Conservation (phyloP, 768 basidiomycete species). For the Trametes villosa region DNA sequence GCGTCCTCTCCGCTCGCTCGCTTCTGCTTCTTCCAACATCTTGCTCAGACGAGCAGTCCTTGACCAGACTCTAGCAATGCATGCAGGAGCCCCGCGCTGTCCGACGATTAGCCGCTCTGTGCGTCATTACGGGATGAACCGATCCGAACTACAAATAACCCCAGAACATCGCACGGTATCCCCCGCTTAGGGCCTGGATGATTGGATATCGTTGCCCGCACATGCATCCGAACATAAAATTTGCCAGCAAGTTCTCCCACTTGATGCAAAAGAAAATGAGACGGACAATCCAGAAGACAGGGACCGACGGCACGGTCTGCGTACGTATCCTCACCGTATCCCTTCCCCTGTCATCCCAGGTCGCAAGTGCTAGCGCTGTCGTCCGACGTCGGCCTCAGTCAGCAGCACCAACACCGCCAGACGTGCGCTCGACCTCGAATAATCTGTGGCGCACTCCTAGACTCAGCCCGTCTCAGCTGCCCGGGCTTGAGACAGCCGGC, state of each 20-base stretch:
- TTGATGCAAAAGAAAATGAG: neutral
- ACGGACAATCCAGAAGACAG: neutral
- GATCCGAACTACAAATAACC: neutral
- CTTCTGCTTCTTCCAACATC: neutral
- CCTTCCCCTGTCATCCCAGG: no score
- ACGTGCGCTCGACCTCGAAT: neutral
- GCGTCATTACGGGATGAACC: no score
- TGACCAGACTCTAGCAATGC: no score
- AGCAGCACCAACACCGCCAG: neutral
- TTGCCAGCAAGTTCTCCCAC: neutral
- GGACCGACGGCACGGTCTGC: no score
- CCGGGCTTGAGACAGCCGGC: neutral
- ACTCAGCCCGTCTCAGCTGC: neutral
- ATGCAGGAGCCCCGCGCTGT: no score
- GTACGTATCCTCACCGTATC: no score
- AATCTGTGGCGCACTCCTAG: neutral
- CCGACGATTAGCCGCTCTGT: no score
- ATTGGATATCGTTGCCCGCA: neutral
- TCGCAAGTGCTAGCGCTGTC: no score
- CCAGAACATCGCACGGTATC: neutral
- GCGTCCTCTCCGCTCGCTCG: no score
- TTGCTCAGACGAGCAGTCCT: no score
- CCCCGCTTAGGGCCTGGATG: neutral
- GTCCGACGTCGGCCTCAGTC: no score
- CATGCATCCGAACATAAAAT: neutral